Conservation (phyloP, 257 asterid species). For the Linderniella brevidens region DNA sequence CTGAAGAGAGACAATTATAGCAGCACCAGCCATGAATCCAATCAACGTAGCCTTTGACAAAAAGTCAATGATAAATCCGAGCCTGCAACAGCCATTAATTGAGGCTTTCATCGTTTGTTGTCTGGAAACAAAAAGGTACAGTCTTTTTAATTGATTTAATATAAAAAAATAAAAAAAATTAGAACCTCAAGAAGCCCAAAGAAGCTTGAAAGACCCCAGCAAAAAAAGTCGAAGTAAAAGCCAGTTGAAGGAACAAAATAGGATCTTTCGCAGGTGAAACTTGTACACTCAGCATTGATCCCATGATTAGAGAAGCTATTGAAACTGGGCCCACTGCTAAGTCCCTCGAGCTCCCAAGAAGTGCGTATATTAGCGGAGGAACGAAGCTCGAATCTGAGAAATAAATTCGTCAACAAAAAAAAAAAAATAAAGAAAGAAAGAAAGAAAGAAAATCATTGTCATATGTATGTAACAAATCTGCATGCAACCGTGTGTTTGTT, state of each 20-base stretch:
- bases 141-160: too few relatives aligned
- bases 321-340: slow-evolving; percentile 93
- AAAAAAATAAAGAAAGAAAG: not conserved
- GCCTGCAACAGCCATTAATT: slow-evolving; percentile 20
- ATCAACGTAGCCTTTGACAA: slow-evolving; percentile 85
- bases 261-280: slow-evolving; percentile 40
- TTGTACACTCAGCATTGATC: slow-evolving; percentile 45
- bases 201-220: slow-evolving; percentile 80
- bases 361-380: slow-evolving; percentile 71
- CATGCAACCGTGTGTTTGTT: too few relatives aligned
- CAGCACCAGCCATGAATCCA: slow-evolving; percentile 96
- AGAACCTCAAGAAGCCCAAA: slow-evolving; percentile 76
- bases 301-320: slow-evolving; percentile 67
- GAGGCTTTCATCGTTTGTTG: too few relatives aligned
- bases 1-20: slow-evolving; percentile 79
- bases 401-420: not conserved
- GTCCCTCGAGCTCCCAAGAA: slow-evolving; percentile 91
- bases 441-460: not conserved
- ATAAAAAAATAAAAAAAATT: too few relatives aligned
- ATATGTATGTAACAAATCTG: not conserved
- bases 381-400: slow-evolving; percentile 60
- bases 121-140: too few relatives aligned
- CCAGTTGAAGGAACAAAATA: slow-evolving; percentile 46
- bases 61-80: slow-evolving; percentile 84
- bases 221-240: slow-evolving; percentile 82